These are phyloP conservation scores for Epichloe sylvatica DNA, from an alignment of 2,329 filamentous ascomycete genomes.

Conservation along the genomic window DNA sequence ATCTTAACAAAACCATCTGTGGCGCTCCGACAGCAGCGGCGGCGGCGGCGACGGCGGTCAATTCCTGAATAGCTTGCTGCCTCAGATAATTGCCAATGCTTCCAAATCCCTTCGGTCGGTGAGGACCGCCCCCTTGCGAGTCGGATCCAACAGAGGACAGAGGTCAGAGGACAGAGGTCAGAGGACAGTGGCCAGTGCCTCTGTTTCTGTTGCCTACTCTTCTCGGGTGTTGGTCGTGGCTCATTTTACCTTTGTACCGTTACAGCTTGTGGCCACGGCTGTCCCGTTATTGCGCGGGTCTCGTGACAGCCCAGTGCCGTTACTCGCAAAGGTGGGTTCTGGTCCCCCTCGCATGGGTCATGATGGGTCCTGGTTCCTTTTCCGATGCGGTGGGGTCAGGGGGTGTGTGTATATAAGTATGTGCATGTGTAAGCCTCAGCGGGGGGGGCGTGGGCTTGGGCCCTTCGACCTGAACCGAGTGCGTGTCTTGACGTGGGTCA, in stretches of 20 bases:
- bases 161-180: neutral
- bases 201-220: too few species aligned
- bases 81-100: too few species aligned
- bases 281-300: slow-evolving; percentile 1
- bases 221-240: neutral
- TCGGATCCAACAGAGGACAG: neutral
- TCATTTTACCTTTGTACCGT: neutral
- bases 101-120: neutral
- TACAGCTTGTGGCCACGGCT: neutral
- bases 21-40: slow-evolving; percentile 1
- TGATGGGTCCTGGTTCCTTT: neutral
- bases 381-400: slow-evolving; percentile 4
- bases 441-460: neutral
- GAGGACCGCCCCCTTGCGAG: neutral
- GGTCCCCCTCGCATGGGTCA: slow-evolving; percentile 2
- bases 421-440: neutral
- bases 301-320: neutral
- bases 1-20: neutral
- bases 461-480: neutral
- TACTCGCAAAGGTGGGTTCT: neutral
- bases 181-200: neutral
- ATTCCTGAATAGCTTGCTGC: neutral
- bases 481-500: neutral
- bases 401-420: neutral
- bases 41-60: neutral